These are phyloP conservation scores for Boletellus ananiceps DNA, from an alignment of 768 basidiomycete genomes.

Conservation along the genomic window DNA sequence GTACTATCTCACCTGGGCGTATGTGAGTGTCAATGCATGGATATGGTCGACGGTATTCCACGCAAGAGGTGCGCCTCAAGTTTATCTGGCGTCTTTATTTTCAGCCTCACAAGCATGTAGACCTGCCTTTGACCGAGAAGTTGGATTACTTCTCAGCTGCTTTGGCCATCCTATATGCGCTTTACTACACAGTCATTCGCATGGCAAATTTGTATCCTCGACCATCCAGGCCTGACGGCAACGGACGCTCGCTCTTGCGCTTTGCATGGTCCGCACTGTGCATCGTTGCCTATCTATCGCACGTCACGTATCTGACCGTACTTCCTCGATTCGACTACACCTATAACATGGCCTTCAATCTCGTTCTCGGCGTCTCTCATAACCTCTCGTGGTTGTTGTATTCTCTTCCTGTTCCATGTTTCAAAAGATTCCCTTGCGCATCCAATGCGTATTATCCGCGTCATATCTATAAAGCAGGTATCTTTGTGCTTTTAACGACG, in stretches of 20 bases:
- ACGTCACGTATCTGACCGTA: constrained; percentile 73
- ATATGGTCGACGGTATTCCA: constrained; percentile 90
- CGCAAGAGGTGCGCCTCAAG: constrained; percentile 65
- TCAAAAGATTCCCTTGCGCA: constrained; percentile 52
- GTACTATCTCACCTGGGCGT: constrained; percentile 64
- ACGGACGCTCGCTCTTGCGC: constrained; percentile 13
- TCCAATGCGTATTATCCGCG: constrained; percentile 55
- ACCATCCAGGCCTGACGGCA: constrained; percentile 26
- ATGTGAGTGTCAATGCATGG: constrained; percentile 85
- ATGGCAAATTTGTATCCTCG: constrained; percentile 66
- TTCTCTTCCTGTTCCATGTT: constrained; percentile 45
- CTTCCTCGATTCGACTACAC: constrained; percentile 85
- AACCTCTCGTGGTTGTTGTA: constrained; percentile 81
- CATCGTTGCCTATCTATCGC: constrained; percentile 53
- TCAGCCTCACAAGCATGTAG: constrained; percentile 36
- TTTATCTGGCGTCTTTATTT: neutral
- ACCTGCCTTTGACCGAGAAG: constrained; percentile 79
- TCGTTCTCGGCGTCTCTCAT: constrained; percentile 70
- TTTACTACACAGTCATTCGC: constrained; percentile 76
- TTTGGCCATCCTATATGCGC: constrained; percentile 70
- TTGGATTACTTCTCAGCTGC: constrained; percentile 96
- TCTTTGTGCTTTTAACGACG: constrained; percentile 67
- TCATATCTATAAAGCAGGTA: constrained; percentile 48
- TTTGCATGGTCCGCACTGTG: constrained; percentile 50
- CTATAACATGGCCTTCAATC: constrained; percentile 88